phyloP scores from a whole-genome alignment of 805 yeast genomes.

The Nakazawaea peltata region DNA sequence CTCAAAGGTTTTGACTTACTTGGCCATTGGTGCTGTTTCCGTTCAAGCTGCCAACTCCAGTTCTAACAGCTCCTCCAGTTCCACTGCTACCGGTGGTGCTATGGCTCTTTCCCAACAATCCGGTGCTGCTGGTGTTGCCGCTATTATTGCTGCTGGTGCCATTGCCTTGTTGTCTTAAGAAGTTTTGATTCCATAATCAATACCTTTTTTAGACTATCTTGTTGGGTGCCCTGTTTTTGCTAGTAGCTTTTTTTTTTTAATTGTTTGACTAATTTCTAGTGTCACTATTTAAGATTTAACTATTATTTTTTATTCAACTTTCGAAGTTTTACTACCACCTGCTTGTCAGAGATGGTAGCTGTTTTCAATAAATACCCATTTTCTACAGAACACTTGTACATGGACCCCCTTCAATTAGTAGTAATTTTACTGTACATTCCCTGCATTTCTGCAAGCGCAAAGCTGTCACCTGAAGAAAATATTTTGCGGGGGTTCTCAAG shows the following conservation, averaged over 20 bases:
- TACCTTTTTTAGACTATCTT: neutral
- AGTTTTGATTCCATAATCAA: neutral
- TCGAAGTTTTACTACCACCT: too few relatives aligned
- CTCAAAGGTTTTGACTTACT: conserved; percentile 4
- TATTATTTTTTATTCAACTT: neutral
- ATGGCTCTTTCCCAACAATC: conserved; percentile 15
- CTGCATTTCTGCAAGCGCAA: too few relatives aligned
- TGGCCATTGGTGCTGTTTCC: conserved; percentile 5
- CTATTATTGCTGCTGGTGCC: conserved; percentile 11
- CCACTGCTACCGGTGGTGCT: conserved; percentile 6
- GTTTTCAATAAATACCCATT: too few relatives aligned
- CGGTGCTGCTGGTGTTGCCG: conserved; percentile 9
- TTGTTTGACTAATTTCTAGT: neutral
- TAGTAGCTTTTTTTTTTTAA: neutral
- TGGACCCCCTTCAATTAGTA: too few relatives aligned
- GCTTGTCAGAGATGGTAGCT: too few relatives aligned
- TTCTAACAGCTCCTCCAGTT: neutral
- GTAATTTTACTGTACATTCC: too few relatives aligned
- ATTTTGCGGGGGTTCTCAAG: too few relatives aligned
- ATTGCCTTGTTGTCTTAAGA: conserved; percentile 16
- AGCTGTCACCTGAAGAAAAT: too few relatives aligned
- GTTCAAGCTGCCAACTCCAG: conserved; percentile 7
- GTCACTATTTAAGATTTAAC: too few relatives aligned
- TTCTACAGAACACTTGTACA: too few relatives aligned
- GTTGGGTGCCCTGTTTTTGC: neutral